Evolutionary conservation across 768 basidiomycete genomes (phyloP), one percentile per base, ranked within the genome.

Genomic region (Boletus insuetus): DNA sequence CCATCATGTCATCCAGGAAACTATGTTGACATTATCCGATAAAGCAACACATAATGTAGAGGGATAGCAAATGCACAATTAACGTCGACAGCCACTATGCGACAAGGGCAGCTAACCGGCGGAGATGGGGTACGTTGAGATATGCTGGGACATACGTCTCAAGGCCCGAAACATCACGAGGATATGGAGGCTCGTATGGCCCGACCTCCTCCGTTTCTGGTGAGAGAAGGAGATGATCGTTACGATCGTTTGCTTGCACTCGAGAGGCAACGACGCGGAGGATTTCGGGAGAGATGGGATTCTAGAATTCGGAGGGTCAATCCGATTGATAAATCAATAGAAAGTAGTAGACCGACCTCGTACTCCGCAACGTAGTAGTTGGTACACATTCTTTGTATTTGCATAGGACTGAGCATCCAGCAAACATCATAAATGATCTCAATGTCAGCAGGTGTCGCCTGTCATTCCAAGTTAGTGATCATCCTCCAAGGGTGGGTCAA

Each of bases 281-380:
- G 58, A 99, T 98, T 75, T 98, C 96, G 22, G 94, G 91, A 2
- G 95, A 94, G 65, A 98, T 98, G 10, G 96, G 97, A 62, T 91
- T 94, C 92, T 95, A 61, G 20, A 45, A 53, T 58, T 26, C 16
- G 52, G 45, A 35, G 48, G 41, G 42, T 12, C 42, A 44, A 51
- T 47, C 37, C 37, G 42, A 14, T 19, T 32, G 12, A 20, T 35
- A 32, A 9, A 42, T 43, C n/a, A 5, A 51, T 11, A 52, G 10
- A 29, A 38, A 43, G 35, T 3, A 50, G 26, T 60, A 78, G 40
- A 49, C 64, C 42, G 63, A 93, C 94, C 84, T 99, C 97, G 71
- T 98, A 99, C 75, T 98, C 97, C 44, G 96, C 97, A 58, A 96
- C 95, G 68, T 97, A 98, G 75, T 98, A 98, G 72, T 96, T 96